Percentiles rank a stretch among this genome's conserved stretches.
Conservation (phyloP, 2,329 filamentous ascomycete species). For the Colletotrichum scovillei region DNA sequence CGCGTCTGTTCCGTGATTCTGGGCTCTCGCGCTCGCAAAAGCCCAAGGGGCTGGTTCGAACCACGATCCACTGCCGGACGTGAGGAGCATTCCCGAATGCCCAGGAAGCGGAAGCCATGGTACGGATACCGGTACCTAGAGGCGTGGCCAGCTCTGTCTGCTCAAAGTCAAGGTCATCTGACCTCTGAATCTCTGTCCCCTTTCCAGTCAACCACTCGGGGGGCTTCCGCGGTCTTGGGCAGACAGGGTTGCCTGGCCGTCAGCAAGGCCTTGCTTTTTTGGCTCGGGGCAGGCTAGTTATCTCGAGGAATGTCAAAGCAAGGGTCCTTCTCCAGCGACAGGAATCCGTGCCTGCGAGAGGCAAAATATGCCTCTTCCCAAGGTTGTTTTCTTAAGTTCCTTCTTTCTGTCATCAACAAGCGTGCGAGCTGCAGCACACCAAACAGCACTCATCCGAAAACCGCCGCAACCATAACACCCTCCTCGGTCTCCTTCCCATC, state of each 20-base stretch:
- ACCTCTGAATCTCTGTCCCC: neutral
- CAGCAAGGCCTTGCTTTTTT: neutral
- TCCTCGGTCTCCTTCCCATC: neutral
- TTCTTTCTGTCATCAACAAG: conserved; percentile 25
- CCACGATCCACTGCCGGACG: neutral
- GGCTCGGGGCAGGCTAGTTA: neutral
- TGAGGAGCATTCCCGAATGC: neutral
- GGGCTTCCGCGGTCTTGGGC: neutral
- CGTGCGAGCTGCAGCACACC: conserved; percentile 33
- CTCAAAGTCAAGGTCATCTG: neutral
- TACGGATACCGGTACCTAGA: neutral
- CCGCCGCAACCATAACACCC: conserved; percentile 3
- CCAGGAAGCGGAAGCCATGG: neutral
- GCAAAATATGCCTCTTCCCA: neutral
- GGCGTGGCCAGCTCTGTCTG: neutral
- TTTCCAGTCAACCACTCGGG: conserved; percentile 5
- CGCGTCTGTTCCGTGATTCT: neutral
- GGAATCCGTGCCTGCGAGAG: neutral
- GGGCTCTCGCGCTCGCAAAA: neutral
- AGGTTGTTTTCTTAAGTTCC: neutral
- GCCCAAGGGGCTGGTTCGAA: neutral
- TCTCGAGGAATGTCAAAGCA: conserved; percentile 11
- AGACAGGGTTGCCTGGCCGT: neutral
- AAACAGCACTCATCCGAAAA: conserved; percentile 31
- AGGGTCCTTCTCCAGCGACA: conserved; percentile 1